Conservation (phyloP, 176 grass and related monocot species). For the Secale cereale region DNA sequence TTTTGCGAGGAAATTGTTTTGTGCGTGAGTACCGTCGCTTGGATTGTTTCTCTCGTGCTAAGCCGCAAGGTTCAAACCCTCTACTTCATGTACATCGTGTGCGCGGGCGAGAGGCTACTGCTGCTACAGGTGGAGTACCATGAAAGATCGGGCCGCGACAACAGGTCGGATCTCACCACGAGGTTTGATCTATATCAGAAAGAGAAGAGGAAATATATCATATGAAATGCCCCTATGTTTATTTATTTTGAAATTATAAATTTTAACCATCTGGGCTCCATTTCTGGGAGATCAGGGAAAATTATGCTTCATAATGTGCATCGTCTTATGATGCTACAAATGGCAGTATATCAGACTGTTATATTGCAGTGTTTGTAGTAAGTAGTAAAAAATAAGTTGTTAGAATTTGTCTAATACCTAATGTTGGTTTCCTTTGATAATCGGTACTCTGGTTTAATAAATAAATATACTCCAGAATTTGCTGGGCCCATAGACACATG, state of each 20-base stretch:
- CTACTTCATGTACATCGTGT: too few relatives aligned
- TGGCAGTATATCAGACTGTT: not conserved
- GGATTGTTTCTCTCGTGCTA: too few relatives aligned
- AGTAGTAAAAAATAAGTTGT: not conserved
- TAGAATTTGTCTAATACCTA: not conserved
- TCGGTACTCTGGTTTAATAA: not conserved
- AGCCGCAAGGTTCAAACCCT: too few relatives aligned
- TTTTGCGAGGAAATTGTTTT: too few relatives aligned
- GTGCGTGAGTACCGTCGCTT: too few relatives aligned
- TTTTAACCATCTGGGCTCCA: not conserved
- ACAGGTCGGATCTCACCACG: too few relatives aligned
- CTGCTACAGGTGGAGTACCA: too few relatives aligned
- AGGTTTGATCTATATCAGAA: too few relatives aligned
- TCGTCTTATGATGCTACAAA: not conserved
- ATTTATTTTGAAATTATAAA: not conserved
- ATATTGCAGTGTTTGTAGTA: not conserved
- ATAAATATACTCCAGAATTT: not conserved
- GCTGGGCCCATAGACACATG: not conserved
- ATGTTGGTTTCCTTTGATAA: not conserved
- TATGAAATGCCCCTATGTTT: not conserved
- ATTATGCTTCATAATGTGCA: not conserved
- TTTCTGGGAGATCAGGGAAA: not conserved
- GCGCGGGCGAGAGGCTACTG: too few relatives aligned
- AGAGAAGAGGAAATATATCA: too few relatives aligned
- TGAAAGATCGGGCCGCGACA: too few relatives aligned